Evolutionary conservation across 176 grass and related monocot genomes (phyloP).

Genomic region (Metroxylon sagu): DNA sequence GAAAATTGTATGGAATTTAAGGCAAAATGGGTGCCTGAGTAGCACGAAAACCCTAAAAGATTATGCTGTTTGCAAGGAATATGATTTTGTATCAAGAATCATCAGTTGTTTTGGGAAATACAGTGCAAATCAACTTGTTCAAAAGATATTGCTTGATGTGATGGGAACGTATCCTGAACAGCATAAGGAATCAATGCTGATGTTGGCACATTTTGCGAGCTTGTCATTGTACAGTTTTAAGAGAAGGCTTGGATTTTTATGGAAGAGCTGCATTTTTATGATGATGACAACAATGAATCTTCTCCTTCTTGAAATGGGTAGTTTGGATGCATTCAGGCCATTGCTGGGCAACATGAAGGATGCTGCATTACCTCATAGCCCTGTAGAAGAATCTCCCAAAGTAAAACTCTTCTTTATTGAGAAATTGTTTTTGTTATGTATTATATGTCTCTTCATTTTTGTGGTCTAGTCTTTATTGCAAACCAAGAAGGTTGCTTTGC

Average conservation of each 20-base stretch:
- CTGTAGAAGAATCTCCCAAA: background rate
- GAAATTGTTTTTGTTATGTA: constrained; percentile 3
- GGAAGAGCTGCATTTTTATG: constrained; percentile 52
- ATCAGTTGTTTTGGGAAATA: constrained; percentile 3
- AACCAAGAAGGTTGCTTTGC: background rate
- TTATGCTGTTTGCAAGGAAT: background rate
- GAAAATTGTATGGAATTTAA: constrained; percentile 6
- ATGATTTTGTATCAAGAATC: background rate
- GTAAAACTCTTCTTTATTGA: constrained; percentile 1
- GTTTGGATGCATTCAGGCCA: constrained; percentile 10
- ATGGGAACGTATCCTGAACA: constrained; percentile 6
- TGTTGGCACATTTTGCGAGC: constrained; percentile 55
- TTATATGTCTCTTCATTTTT: background rate
- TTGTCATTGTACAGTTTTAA: constrained; percentile 31
- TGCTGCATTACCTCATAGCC: background rate
- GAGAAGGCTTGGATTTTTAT: constrained; percentile 38
- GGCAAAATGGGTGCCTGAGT: background rate
- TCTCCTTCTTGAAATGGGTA: constrained; percentile 30
- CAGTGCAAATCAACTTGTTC: constrained; percentile 21
- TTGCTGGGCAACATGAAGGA: constrained; percentile 17
- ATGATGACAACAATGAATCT: constrained; percentile 50
- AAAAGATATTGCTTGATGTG: constrained; percentile 17
- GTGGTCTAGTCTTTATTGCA: constrained; percentile 8
- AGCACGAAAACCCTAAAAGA: background rate
- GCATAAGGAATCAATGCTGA: constrained; percentile 12